These are phyloP conservation scores for Panicum virgatum DNA, from an alignment of 202 grass and related monocot species.

Conservation along the genomic window DNA sequence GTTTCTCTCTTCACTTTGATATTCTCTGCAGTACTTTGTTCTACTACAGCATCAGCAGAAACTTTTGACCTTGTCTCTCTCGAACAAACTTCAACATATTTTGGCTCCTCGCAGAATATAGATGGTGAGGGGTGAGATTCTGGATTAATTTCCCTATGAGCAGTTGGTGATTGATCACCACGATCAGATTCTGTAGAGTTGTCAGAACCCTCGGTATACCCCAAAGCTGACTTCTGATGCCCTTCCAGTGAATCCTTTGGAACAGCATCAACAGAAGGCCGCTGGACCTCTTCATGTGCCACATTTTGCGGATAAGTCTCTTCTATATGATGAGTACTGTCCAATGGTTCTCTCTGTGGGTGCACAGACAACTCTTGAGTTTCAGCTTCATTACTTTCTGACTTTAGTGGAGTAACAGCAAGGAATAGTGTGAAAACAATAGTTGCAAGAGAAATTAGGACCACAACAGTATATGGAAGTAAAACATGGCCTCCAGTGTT, in stretches of 20 bases:
- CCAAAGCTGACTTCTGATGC: constrained; percentile 30
- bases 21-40: constrained; percentile 26
- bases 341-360: not conserved
- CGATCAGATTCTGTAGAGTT: constrained; percentile 40
- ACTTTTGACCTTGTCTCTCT: not conserved
- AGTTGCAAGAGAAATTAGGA: constrained; percentile 54
- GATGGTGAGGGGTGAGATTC: not conserved
- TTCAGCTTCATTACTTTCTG: constrained; percentile 54
- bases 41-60: not conserved
- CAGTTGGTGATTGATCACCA: constrained; percentile 9
- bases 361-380: constrained; percentile 24
- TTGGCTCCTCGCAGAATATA: constrained; percentile 12
- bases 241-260: not conserved
- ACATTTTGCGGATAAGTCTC: constrained; percentile 29
- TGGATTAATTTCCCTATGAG: constrained; percentile 1
- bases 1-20: not conserved
- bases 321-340: constrained; percentile 25
- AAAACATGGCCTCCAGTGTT: constrained; percentile 49
- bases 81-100: constrained; percentile 15
- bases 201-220: constrained; percentile 26
- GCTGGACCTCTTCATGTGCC: constrained; percentile 40
- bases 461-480: constrained; percentile 47
- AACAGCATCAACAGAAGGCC: not conserved
- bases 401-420: constrained; percentile 75
- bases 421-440: constrained; percentile 69